phyloP scores from a whole-genome alignment of 1,284 basidiomycete genomes.

The Termitomyces sp. region DNA sequence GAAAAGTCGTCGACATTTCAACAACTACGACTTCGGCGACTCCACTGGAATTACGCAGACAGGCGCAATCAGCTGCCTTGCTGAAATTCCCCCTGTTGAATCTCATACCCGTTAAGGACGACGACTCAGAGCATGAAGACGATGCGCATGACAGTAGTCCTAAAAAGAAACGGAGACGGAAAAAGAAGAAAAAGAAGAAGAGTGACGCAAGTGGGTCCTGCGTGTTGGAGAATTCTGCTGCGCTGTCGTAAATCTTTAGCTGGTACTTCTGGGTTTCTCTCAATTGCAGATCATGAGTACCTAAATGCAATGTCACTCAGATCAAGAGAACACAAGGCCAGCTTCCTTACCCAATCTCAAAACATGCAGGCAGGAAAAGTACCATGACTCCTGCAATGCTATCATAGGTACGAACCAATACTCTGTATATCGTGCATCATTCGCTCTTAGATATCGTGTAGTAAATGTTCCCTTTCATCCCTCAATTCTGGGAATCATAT shows the following conservation, averaged over 20 bases:
- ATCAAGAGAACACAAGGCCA: neutral
- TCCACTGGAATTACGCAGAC: conserved; percentile 6
- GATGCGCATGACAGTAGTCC: conserved; percentile 27
- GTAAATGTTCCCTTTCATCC: too few species aligned
- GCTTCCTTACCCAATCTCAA: neutral
- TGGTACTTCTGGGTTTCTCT: neutral
- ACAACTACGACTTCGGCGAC: conserved; percentile 5
- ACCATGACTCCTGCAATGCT: too few species aligned
- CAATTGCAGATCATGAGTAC: neutral
- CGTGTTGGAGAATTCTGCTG: neutral
- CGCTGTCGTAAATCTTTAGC: neutral
- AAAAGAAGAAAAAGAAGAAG: conserved; percentile 51
- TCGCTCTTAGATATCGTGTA: too few species aligned
- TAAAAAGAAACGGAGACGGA: conserved; percentile 48
- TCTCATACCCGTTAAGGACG: conserved; percentile 36
- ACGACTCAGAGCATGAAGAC: conserved; percentile 27
- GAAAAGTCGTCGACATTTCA: conserved; percentile 1
- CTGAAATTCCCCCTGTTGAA: conserved; percentile 48
- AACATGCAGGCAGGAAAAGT: neutral
- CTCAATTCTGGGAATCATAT: too few species aligned
- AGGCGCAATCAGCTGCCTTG: conserved; percentile 19
- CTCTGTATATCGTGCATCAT: too few species aligned
- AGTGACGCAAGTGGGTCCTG: neutral
- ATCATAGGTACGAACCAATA: too few species aligned
- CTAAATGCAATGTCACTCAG: neutral